These are phyloP conservation scores for Hyphodiscus hymeniophilus DNA, from an alignment of 495 filamentous ascomycete genomes.

Conservation along the genomic window DNA sequence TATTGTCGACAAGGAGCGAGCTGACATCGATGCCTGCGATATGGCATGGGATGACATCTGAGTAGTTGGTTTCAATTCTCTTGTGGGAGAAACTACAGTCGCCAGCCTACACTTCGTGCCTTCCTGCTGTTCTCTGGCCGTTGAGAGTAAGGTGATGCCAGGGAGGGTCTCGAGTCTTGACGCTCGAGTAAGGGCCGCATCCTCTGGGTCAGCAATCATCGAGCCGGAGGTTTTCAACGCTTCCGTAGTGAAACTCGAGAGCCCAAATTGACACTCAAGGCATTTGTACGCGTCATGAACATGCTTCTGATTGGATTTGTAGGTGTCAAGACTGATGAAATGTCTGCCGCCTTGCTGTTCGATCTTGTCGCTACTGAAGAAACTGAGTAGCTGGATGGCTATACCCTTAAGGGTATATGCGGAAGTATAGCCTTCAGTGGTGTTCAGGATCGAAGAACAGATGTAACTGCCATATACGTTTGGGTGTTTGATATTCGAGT, in stretches of 20 bases:
- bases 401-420: constrained; percentile 44
- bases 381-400: constrained; percentile 47
- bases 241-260: neutral
- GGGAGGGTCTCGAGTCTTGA: too few relatives aligned
- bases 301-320: neutral
- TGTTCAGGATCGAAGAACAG: constrained; percentile 39
- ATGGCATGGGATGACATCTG: neutral
- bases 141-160: too few relatives aligned
- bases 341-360: constrained; percentile 28
- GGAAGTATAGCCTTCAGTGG: constrained; percentile 32
- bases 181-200: too few relatives aligned
- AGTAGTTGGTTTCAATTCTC: too few relatives aligned
- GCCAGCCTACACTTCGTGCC: too few relatives aligned
- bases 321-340: constrained; percentile 2
- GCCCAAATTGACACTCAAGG: neutral
- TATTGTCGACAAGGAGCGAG: neutral
- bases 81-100: too few relatives aligned
- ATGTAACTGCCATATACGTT: constrained; percentile 42
- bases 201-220: too few relatives aligned
- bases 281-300: neutral
- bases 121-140: too few relatives aligned
- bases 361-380: constrained; percentile 46
- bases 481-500: constrained; percentile 45
- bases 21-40: neutral
- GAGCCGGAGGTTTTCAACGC: too few relatives aligned